Conservation (phyloP, 768 basidiomycete genomes). For the Leccinum subgranulosum region DNA sequence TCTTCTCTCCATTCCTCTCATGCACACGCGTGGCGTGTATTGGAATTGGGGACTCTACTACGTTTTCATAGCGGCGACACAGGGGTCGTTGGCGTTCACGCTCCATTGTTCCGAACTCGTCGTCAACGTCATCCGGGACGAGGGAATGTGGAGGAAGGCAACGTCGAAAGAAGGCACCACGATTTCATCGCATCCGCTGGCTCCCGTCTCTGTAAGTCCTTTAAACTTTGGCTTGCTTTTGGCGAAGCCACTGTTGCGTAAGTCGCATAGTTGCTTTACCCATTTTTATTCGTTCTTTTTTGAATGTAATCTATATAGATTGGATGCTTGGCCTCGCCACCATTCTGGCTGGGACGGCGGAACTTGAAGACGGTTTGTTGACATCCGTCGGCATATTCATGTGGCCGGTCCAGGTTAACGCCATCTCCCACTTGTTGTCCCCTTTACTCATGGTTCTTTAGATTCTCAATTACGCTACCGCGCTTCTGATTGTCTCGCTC, state of each 20-base stretch:
- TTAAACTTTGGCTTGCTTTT: slow-evolving; percentile 14
- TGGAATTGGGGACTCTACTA: slow-evolving; percentile 27
- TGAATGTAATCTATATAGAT: slow-evolving; percentile 12
- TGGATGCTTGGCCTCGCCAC: slow-evolving; percentile 33
- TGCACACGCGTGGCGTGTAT: slow-evolving; percentile 12
- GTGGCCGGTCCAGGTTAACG: slow-evolving; percentile 25
- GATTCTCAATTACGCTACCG: slow-evolving; percentile 27
- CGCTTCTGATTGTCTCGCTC: slow-evolving; percentile 21
- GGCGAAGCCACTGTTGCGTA: slow-evolving; percentile 27
- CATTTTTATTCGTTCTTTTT: background rate
- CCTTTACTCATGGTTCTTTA: slow-evolving; percentile 1
- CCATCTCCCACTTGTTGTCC: background rate
- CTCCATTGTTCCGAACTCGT: slow-evolving; percentile 30
- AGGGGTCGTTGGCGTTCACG: slow-evolving; percentile 28
- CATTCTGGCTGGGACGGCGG: slow-evolving; percentile 14
- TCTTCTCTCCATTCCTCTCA: slow-evolving; percentile 21
- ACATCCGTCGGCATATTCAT: slow-evolving; percentile 21
- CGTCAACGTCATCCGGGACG: slow-evolving; percentile 29
- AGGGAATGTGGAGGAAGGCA: slow-evolving; percentile 26
- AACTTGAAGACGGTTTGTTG: slow-evolving; percentile 8
- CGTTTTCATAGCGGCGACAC: slow-evolving; percentile 22
- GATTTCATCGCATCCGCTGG: slow-evolving; percentile 20
- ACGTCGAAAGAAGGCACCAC: slow-evolving; percentile 12
- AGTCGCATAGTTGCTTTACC: background rate
- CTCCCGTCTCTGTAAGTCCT: slow-evolving; percentile 15